Base-by-base conservation (phyloP, 2,329 filamentous ascomycete species). In the Amauroascus niger region DNA sequence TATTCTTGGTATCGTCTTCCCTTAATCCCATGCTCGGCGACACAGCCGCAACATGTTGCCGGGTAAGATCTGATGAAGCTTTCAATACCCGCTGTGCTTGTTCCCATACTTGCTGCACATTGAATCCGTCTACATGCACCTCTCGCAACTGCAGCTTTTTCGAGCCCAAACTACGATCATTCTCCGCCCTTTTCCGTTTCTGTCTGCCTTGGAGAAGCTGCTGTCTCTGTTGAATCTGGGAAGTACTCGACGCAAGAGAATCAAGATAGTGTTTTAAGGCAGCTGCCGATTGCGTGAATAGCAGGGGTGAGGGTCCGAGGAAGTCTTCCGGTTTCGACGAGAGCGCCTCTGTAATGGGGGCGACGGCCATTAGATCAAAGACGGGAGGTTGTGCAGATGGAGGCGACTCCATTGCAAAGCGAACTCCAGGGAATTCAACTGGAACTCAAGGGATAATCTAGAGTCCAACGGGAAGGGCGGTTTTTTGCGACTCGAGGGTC, bases 31-130 rank as follows among this genome's bases (percentile, higher is more conserved):
- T 33, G 11, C 37, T 49, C 22, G 43, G 37, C 14, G 44, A 35
- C 16, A 32, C 24, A 32, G 39, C 28, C 13, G 28, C 37, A 76
- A 67, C 32, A 67, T 75, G 60, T 65, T 62, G 69, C 61, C 79
- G 75, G 2, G 79, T 73, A 63, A 83, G 77, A 16, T 73, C 68
- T 41, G 73, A 73, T 6, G 83, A 71, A 45, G 82, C 80, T 58
- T 86, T 78, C 54, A 97, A 83, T 18, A 97, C 88, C 62, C 87
- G 82, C 64, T 83, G 84, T 7, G 88, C 86, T 72, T 98, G 93
- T 69, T 96, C 88, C 87, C 91, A 98, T 41, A 98, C 83, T 70
- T 97, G 91, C 18, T 84, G 81, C 9, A 87, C 84, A 62, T 86
- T 87, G 62, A 97, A 95, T 0, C 91, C 93, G 54, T 95, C 82